phyloP scores from a whole-genome alignment of 2,329 filamentous ascomycete genomes.

The Thelonectria discophora region DNA sequence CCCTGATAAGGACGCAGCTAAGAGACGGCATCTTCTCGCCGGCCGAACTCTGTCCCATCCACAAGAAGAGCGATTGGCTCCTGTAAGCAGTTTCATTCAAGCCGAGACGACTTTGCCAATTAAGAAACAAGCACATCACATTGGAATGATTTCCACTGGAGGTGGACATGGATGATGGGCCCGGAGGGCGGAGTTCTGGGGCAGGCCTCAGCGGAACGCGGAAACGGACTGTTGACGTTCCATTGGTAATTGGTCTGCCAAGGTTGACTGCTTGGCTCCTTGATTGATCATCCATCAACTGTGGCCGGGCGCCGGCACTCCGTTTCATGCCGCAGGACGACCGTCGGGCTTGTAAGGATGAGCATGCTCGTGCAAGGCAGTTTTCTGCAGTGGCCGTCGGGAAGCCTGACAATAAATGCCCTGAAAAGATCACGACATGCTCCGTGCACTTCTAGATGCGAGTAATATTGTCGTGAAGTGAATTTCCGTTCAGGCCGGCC shows the following conservation, averaged over 20 bases:
- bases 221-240: too few species aligned
- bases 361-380: constrained; percentile 27
- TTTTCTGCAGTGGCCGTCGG: constrained; percentile 18
- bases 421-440: constrained; percentile 8
- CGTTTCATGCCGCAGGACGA: constrained; percentile 1
- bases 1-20: background rate
- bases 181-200: too few species aligned
- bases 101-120: constrained; percentile 34
- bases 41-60: background rate
- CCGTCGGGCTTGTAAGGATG: constrained; percentile 13
- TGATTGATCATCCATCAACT: constrained; percentile 1
- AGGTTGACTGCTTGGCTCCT: constrained; percentile 10
- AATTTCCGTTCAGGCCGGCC: constrained; percentile 14
- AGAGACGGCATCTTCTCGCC: background rate
- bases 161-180: constrained; percentile 20
- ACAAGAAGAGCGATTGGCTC: background rate
- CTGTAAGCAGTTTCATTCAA: constrained; percentile 3
- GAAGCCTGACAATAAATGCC: background rate
- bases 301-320: constrained; percentile 15
- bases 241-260: constrained; percentile 1
- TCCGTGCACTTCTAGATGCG: constrained; percentile 13
- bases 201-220: too few species aligned
- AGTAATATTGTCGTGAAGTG: constrained; percentile 7
- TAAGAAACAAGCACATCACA: constrained; percentile 31
- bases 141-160: constrained; percentile 17